A percentile compares a stretch with the other conserved stretches of the same genome.
These are phyloP conservation scores for Botrytis fabae DNA, from an alignment of 2,329 filamentous ascomycete genomes.

Conservation along the genomic window DNA sequence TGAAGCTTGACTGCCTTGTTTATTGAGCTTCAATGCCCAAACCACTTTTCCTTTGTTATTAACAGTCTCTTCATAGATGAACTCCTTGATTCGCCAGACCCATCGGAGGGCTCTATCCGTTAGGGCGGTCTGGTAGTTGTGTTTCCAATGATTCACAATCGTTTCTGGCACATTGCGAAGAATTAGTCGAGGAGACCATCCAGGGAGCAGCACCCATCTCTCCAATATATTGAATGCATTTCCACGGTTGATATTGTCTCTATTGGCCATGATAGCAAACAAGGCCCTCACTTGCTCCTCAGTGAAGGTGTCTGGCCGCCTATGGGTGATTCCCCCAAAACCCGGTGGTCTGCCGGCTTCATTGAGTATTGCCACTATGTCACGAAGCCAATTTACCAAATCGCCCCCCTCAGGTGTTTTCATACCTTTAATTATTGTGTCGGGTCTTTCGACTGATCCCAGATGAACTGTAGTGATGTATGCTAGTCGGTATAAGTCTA, in stretches of 20 bases:
- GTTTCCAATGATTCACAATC: neutral
- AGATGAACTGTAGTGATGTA: neutral
- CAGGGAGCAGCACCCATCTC: neutral
- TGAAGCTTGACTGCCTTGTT: neutral
- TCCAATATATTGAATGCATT: neutral
- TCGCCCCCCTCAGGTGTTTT: no score
- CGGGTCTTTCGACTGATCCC: neutral
- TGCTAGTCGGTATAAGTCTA: constrained; percentile 7
- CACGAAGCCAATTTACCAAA: neutral
- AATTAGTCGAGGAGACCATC: neutral
- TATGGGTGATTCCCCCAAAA: neutral
- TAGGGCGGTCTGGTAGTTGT: neutral
- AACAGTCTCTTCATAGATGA: neutral
- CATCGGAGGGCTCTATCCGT: neutral
- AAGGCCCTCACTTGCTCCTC: neutral
- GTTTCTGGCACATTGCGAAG: neutral
- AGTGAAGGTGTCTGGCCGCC: neutral
- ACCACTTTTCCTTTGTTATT: no score
- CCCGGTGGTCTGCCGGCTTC: neutral
- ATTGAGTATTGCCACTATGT: constrained; percentile 1
- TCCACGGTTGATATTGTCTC: neutral
- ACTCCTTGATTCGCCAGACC: neutral
- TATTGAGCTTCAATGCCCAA: no score
- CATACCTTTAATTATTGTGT: no score
- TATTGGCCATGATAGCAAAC: neutral